Evolutionary conservation across 2,329 filamentous ascomycete species (phyloP), one percentile per base, ranked within the genome.

Genomic region (Fusarium sp.): DNA sequence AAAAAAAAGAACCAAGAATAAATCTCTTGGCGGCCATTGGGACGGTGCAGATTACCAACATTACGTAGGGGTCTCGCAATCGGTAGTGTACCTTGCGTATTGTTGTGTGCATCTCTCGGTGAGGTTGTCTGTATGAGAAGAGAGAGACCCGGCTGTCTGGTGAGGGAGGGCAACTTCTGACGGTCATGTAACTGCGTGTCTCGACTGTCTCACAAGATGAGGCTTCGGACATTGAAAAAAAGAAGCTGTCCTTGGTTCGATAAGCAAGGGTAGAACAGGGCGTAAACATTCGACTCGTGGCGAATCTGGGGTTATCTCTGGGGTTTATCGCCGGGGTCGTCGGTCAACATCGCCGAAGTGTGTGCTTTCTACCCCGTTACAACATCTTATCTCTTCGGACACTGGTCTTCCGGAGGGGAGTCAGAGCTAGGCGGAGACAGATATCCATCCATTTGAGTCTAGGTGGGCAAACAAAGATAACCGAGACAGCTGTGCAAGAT

Each of bases 61-160:
- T 64, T 43, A 29, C 24, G 45, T 54, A 63, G 22, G 48, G 48
- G 59, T 65, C 54, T 75, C 66, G 69, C 45, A 64, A 73, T 73
- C 59, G 60, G 58, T 29, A 9, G 54, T 64, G 31, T 61, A 45
- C 54, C 27, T 73, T 66, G 37, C 65, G 59, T 66, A 61, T 43
- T 16, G 11, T 18, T 37, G 16, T 64, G n/a, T 16, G 35, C 39
- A 22, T 39, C 22, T 39, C 22, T 37, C 13, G 33, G 52, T n/a
- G 48, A 52, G 35, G 54, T 13, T 37, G 16, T 58, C 7, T 33
- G 27, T 11, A 9, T 2, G 50, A 20, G 22, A 56, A 56, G 6
- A 29, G 11, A 24, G 27, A 22, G 16, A 29, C 52, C 52, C 31
- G 22, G 18, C 48, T 52, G 27, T 52, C 3, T 52, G 48, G 48